Percentiles rank a stretch among this genome's conserved stretches.
Evolutionary conservation across 352 stramenopile genomes (phyloP).

Genomic region (Pythium dissotocum): DNA sequence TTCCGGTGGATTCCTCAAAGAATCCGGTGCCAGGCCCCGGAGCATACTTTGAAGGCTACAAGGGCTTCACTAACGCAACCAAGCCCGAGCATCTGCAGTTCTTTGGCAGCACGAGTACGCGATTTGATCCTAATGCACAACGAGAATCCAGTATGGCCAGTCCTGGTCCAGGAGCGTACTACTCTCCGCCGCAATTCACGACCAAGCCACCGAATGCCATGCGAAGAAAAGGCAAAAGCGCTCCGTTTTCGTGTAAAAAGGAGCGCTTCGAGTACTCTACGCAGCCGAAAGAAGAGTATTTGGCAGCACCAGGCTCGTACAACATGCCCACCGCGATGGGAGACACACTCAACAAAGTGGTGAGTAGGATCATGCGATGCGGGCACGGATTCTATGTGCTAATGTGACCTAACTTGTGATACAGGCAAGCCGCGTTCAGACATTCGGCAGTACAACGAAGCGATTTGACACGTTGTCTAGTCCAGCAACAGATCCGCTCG

Average conservation of each 20-base stretch:
- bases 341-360: constrained; percentile 75
- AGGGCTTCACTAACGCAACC: constrained; percentile 39
- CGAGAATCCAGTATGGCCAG: constrained; percentile 12
- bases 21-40: constrained; percentile 63
- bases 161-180: constrained; percentile 61
- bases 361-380: constrained; percentile 22
- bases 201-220: constrained; percentile 29
- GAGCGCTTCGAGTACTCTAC: constrained; percentile 55
- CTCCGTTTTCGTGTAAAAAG: constrained; percentile 69
- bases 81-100: constrained; percentile 81
- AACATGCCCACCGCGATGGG: constrained; percentile 55
- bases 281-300: constrained; percentile 45
- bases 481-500: constrained; percentile 25
- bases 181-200: constrained; percentile 40
- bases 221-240: constrained; percentile 42
- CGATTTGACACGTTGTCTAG: constrained; percentile 62
- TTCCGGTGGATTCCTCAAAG: constrained; percentile 26
- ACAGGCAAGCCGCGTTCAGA: constrained; percentile 64
- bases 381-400: background rate
- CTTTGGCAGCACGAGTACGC: constrained; percentile 74
- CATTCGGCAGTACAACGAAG: constrained; percentile 76
- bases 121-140: constrained; percentile 42
- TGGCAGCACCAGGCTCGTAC: constrained; percentile 68
- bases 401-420: background rate
- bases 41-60: constrained; percentile 51